A percentile compares a stretch with the other conserved stretches of the same genome.
phyloP scores from a whole-genome alignment of 805 yeast genomes.

The Yamadazyma akitaensis region DNA sequence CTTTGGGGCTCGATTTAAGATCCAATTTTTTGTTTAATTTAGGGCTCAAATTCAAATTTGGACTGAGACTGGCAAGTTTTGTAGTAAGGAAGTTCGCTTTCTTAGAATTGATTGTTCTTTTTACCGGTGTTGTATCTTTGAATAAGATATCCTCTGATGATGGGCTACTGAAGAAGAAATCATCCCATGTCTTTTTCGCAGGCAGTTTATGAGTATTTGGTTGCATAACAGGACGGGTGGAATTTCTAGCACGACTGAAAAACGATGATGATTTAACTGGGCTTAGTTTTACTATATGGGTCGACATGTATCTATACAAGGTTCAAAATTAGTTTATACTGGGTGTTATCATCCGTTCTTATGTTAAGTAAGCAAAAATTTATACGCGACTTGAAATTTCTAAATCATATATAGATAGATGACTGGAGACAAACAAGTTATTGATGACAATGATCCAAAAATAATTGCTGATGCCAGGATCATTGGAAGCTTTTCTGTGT shows the following conservation, averaged over 20 bases:
- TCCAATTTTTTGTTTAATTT: background rate
- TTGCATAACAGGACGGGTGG: background rate
- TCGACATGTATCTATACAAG: background rate
- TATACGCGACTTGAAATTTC: background rate
- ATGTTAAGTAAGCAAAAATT: background rate
- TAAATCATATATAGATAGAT: background rate
- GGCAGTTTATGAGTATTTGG: background rate
- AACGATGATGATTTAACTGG: background rate
- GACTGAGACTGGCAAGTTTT: background rate
- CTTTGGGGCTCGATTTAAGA: background rate
- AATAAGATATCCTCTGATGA: background rate
- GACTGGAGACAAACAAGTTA: background rate
- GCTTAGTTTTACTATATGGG: background rate
- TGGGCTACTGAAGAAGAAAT: constrained; percentile 1
- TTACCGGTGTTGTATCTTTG: background rate
- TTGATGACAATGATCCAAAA: background rate
- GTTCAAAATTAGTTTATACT: background rate
- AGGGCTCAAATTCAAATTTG: background rate
- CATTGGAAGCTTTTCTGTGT: background rate
- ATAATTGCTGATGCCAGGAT: constrained; percentile 4
- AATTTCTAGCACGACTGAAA: background rate
- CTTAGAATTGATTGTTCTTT: background rate
- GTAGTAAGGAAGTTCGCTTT: background rate
- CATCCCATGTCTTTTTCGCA: constrained; percentile 1
- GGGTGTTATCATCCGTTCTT: background rate